Evolutionary conservation across 352 stramenopile species (phyloP).

Genomic region (Proteromonas lacertae): DNA sequence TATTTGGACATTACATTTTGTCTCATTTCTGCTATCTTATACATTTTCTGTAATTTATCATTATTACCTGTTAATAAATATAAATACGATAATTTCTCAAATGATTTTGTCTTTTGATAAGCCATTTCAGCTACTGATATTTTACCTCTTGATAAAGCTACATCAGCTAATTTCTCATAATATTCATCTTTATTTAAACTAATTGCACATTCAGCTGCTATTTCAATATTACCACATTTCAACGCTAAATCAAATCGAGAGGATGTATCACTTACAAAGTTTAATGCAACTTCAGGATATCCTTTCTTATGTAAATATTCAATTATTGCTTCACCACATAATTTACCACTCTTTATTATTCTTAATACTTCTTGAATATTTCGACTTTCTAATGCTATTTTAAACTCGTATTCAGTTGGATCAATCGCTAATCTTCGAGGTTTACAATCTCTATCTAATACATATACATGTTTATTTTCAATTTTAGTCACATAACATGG

Average conservation of each 20-base stretch:
- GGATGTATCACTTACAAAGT: conserved; percentile 94
- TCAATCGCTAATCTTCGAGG: conserved; percentile 78
- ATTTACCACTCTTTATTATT: conserved; percentile 74
- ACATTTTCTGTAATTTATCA: conserved; percentile 95
- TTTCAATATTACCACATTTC: conserved; percentile 91
- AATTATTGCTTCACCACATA: conserved; percentile 91
- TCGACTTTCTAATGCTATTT: conserved; percentile 46
- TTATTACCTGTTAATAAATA: conserved; percentile 92
- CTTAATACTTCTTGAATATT: conserved; percentile 92
- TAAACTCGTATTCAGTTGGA: conserved; percentile 93
- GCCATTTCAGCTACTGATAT: conserved; percentile 95
- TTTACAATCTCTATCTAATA: conserved; percentile 80
- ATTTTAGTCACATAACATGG: conserved; percentile 81
- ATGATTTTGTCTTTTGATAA: conserved; percentile 96
- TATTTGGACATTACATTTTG: conserved; percentile 91
- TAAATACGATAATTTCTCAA: conserved; percentile 91
- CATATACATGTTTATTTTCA: conserved; percentile 63
- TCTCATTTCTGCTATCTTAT: conserved; percentile 90
- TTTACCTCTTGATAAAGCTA: conserved; percentile 87
- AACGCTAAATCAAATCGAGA: conserved; percentile 87
- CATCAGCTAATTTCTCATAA: conserved; percentile 79
- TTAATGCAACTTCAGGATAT: conserved; percentile 92
- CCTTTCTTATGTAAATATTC: conserved; percentile 92
- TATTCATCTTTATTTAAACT: conserved; percentile 70
- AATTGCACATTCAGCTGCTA: conserved; percentile 67